Base-by-base conservation (phyloP, 768 basidiomycete genomes). In the Austroboletus eburneus region DNA sequence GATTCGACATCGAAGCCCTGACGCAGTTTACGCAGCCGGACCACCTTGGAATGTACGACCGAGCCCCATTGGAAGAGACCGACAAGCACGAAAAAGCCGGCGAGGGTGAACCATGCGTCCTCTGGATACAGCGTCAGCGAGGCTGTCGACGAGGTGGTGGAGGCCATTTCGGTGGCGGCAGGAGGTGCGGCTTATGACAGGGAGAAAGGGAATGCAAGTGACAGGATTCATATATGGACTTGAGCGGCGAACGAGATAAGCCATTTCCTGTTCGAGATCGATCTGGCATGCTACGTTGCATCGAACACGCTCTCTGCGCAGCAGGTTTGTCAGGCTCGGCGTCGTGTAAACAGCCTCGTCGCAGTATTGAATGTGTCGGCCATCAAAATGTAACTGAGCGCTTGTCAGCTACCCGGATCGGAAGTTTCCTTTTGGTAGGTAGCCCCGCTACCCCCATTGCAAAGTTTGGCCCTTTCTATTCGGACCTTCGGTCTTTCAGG, bases 1-100 rank as follows among this genome's bases (percentile, higher is more conserved):
- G 42, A 46, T 34, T 64, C 63, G 37, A 54, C 54, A 12, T 65
- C 63, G 0, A 14, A 24, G 5, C 1, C 13, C 8, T 3, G 18
- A n/a, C 1, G 33, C 17, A 32, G 30, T 8, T 24, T 52, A 34
- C 39, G 48, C 0, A 23, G 49, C 37, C 37, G 34, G 20, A 22
- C 27, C 3, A 59, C 9, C 47, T 57, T 64, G 43, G 62, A 57
- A 43, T 52, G 24, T 21, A 64, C 17, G 34, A 56, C 18, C 1
- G 62, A 57, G 0, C 59, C 54, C 63, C 63, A 64, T 12, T 64
- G 59, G 46, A 51, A 62, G 4, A 55, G 23, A 14, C 65, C 59
- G 17, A 66, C 35, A 1, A 46, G 14, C 18, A 40, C 33, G 0
- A 66, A 20, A 40, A 64, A 53, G 29, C 23, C 6, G 6, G 43